Evolutionary conservation across 73 alveolate species (phyloP), one percentile per base, ranked within the genome.

Genomic region (Tetrahymena borealis): DNA sequence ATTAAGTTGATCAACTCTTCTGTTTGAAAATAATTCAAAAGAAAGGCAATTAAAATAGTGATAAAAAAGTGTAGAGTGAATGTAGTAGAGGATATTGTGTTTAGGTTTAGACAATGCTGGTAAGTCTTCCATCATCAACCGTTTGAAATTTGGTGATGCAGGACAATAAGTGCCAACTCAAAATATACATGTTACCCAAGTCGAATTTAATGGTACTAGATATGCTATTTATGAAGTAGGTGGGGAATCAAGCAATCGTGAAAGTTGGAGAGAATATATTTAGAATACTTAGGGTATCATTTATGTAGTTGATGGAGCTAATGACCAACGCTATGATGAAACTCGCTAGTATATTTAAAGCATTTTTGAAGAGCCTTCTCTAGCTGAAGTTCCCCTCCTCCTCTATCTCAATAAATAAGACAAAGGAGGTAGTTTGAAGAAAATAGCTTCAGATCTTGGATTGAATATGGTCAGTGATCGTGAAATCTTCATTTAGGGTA

Each of bases 91-190:
- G 39, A 85, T 93, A 39, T 85, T 41, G 91, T 38, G 78, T 39
- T 85, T 93, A 85, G 95, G 95, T 93, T 38, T 93, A 38, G 95
- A 93, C 35, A 92, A 92, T n/a, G 40, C 92, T 79, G 95, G 95
- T 11, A 93, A 93, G 40, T 79, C 95, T 39, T 60, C 95, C 40
- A 60, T 93, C 38, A 78, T 91, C n/a, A 93, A 93, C 32, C 93
- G 39, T 39, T 79, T 93, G 79, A 42, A 32, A 32, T 36, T 33
- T 31, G 93, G 93, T 32, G 93, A 90, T 90, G 93, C 79, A 35
- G 78, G 77, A 36, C 28, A 33, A 90, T 33, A 90, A 32, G 93
- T 38, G 7, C 38, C 38, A 90, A 39, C 77, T 39, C 40, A 78
- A 18, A 24, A 93, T 8, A 85, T 35, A 32, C 37, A 39, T 78